Base-by-base conservation (phyloP, 352 stramenopile species). In the Pythium insidiosum region DNA sequence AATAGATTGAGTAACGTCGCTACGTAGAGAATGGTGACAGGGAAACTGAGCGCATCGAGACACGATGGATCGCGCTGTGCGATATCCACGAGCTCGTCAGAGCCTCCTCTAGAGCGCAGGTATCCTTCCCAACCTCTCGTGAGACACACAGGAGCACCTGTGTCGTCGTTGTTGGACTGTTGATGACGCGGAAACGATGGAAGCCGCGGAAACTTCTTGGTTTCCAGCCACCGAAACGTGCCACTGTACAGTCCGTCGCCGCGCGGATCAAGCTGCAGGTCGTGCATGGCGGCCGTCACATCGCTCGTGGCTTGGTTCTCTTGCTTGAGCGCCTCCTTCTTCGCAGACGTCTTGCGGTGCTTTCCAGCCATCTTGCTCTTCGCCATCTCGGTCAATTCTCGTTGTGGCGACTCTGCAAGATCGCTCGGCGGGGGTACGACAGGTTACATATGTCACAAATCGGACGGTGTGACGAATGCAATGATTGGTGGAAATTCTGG, bases 161-260 rank as follows among this genome's bases (percentile, higher is more conserved):
- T 9, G 4, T 10, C 6, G 15, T 35, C 19, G 6, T 43, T 15
- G 31, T 45, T 22, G 16, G 15, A n/a, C n/a, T 25, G 19, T 44
- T 30, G 37, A 47, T 25, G 13, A 18, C 36, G 2, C 18, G 58
- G 41, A 19, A 51, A 58, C 0, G 23, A 19, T 11, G 73, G 72
- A 6, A 86, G 52, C 10, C 30, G 19, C 2, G 70, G 64, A 25
- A 86, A 87, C 9, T 30, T 16, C 46, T 87, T 86, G 44, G 60
- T 60, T 36, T 87, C 74, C 38, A 73, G 68, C 73, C 77, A 89
- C 34, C 77, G 72, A 49, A 89, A 89, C 15, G 74, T 84, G 36
- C 77, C 77, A 50, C 69, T 85, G 66, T 87, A 89, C 69, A 89
- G 73, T 12, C 77, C 77, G 22, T 87, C 73, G 33, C 73, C 68